These are phyloP conservation scores for Castanea crenata DNA, from an alignment of 306 rosid genomes.

Conservation along the genomic window DNA sequence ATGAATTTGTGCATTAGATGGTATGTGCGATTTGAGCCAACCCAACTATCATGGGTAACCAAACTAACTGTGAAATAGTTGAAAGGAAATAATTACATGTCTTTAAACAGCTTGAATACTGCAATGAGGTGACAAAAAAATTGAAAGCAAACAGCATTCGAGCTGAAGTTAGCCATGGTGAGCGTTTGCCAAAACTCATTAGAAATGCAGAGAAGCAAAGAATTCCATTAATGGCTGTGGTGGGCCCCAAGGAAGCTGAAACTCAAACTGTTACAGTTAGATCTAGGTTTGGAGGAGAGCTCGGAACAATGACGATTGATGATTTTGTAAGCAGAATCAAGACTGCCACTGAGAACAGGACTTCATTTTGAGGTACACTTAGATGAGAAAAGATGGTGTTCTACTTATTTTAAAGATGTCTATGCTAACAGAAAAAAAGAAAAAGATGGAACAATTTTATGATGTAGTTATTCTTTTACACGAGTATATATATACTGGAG, in stretches of 20 bases:
- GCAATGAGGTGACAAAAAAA: slow-evolving; percentile 63
- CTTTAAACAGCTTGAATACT: slow-evolving; percentile 60
- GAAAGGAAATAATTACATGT: slow-evolving; percentile 14
- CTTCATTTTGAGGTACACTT: slow-evolving; percentile 41
- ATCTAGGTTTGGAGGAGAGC: slow-evolving; percentile 83
- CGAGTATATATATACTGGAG: neutral
- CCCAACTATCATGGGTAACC: neutral
- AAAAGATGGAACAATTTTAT: neutral
- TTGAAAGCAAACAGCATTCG: slow-evolving; percentile 67
- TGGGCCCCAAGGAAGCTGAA: slow-evolving; percentile 87
- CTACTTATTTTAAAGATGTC: neutral
- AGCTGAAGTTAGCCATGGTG: slow-evolving; percentile 82
- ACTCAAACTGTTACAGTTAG: slow-evolving; percentile 69
- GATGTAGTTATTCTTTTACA: neutral
- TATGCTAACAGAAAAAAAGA: neutral
- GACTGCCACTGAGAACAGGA: slow-evolving; percentile 46
- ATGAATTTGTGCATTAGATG: neutral
- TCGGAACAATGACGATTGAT: slow-evolving; percentile 74
- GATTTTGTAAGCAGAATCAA: slow-evolving; percentile 71
- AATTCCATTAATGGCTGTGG: slow-evolving; percentile 95
- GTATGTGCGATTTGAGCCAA: neutral
- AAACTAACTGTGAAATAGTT: neutral
- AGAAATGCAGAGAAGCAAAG: slow-evolving; percentile 93
- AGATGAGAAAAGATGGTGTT: neutral
- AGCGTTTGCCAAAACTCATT: slow-evolving; percentile 87